These are phyloP conservation scores for Crucibulum laeve DNA, from an alignment of 768 basidiomycete genomes.

Conservation along the genomic window DNA sequence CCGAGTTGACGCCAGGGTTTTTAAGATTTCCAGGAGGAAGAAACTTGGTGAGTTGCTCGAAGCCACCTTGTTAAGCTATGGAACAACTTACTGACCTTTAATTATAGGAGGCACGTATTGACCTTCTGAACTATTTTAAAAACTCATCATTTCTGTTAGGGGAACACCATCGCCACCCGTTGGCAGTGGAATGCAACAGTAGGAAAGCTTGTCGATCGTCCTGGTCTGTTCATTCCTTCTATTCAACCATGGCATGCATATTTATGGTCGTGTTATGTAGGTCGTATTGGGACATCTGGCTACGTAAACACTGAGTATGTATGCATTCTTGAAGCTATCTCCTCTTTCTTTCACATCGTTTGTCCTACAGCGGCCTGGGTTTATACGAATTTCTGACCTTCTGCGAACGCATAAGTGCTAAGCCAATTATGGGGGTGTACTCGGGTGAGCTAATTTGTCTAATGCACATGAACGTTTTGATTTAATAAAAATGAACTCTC, in stretches of 20 bases:
- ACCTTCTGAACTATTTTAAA: not conserved
- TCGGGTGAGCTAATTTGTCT: constrained; percentile 26
- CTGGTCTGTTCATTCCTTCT: constrained; percentile 20
- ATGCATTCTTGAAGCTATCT: not conserved
- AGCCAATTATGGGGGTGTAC: constrained; percentile 61
- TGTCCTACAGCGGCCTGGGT: constrained; percentile 20
- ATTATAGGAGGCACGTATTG: not conserved
- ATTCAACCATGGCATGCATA: not conserved
- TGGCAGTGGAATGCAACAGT: constrained; percentile 66
- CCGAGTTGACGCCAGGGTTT: constrained; percentile 49
- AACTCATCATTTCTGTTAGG: constrained; percentile 24
- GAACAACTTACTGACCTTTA: no score
- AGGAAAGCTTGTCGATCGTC: constrained; percentile 49
- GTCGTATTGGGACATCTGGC: constrained; percentile 59
- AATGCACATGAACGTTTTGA: not conserved
- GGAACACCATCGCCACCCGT: constrained; percentile 40
- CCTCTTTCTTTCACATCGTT: not conserved
- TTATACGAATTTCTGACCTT: constrained; percentile 35
- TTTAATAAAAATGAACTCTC: not conserved
- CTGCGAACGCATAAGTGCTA: constrained; percentile 54
- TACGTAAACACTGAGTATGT: constrained; percentile 57
- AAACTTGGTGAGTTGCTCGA: constrained; percentile 31
- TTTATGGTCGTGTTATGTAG: constrained; percentile 13
- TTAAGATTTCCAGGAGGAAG: constrained; percentile 65
- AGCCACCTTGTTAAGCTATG: not conserved